phyloP scores from a whole-genome alignment of 768 basidiomycete species.

The Suillus placidus region DNA sequence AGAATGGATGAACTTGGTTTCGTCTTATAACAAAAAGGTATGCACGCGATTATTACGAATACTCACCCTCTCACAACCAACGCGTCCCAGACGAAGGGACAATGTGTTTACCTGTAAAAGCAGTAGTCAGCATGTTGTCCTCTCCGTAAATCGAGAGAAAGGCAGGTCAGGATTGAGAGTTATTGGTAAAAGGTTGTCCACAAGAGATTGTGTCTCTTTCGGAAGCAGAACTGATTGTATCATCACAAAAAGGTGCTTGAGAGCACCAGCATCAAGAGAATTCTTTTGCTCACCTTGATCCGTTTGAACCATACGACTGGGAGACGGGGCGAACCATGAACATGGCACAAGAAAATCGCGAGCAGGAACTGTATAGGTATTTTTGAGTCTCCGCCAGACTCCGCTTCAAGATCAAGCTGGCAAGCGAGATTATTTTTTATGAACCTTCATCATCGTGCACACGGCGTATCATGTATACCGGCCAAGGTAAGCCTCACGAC shows the following conservation, averaged over 20 bases:
- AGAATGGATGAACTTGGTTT: constrained; percentile 88
- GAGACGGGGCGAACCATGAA: constrained; percentile 2
- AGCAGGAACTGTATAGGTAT: constrained; percentile 45
- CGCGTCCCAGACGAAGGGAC: neutral
- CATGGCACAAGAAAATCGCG: neutral
- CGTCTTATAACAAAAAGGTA: constrained; percentile 43
- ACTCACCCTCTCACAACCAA: constrained; percentile 14
- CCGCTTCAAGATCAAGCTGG: neutral
- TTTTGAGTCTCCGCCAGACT: constrained; percentile 6
- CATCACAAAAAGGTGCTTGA: constrained; percentile 42
- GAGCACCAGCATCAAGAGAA: neutral
- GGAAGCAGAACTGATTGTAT: constrained; percentile 83
- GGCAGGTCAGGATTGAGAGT: constrained; percentile 51
- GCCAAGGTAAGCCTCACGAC: constrained; percentile 36
- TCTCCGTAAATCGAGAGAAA: neutral
- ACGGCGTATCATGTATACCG: neutral
- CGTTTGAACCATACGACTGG: constrained; percentile 14
- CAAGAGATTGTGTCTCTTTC: constrained; percentile 75
- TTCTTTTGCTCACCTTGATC: constrained; percentile 3
- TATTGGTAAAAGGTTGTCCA: constrained; percentile 61
- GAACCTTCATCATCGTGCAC: neutral
- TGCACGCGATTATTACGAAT: neutral
- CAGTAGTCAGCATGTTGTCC: constrained; percentile 10
- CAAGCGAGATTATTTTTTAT: neutral
- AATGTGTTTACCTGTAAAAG: neutral